phyloP scores from a whole-genome alignment of 148 eudicot genomes.

The Rhododendron ovatum region DNA sequence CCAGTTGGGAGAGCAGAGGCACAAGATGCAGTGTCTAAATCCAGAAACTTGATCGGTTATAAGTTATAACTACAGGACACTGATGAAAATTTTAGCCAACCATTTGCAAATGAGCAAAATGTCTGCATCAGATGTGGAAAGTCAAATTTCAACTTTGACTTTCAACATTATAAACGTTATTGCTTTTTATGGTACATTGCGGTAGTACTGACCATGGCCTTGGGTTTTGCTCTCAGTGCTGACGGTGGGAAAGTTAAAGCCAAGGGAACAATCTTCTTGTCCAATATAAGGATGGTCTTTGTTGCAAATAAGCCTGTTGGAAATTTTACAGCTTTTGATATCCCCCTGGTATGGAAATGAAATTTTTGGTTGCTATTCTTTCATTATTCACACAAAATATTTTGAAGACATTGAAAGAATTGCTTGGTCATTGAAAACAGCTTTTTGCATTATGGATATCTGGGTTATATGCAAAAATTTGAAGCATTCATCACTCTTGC shows the following conservation, averaged over 20 bases:
- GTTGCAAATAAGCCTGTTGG: slow-evolving; percentile 73
- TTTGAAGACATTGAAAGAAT: neutral
- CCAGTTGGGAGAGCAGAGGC: neutral
- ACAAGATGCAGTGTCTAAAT: neutral
- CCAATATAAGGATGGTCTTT: slow-evolving; percentile 89
- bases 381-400: neutral
- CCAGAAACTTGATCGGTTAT: neutral
- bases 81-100: neutral
- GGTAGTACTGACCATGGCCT: slow-evolving; percentile 8
- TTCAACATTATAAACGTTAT: neutral
- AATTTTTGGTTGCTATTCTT: neutral
- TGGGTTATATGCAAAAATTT: neutral
- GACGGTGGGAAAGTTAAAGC: slow-evolving; percentile 62
- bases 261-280: slow-evolving; percentile 83
- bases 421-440: neutral
- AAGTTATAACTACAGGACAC: neutral
- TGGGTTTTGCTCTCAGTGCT: slow-evolving; percentile 35
- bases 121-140: neutral
- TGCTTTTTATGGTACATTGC: neutral
- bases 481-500: neutral
- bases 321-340: slow-evolving; percentile 65
- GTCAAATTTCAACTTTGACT: neutral
- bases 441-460: neutral
- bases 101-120: neutral
- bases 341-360: slow-evolving; percentile 67